Percentiles rank a stretch among this genome's conserved stretches.
Conservation (phyloP, 108 stramenopile genomes). For the Cylindrotheca fusiformis region DNA sequence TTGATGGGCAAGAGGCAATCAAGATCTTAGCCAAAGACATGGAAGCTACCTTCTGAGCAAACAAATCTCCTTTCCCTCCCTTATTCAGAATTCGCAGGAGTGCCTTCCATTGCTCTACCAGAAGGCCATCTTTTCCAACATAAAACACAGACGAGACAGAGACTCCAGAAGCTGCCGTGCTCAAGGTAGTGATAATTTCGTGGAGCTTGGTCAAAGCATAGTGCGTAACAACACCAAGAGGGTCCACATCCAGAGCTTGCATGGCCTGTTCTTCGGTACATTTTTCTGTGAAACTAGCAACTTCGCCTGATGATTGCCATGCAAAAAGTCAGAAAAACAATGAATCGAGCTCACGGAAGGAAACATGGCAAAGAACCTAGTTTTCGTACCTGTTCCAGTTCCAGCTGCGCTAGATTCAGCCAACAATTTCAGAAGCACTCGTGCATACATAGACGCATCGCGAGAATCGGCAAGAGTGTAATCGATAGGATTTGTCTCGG, state of each 20-base stretch:
- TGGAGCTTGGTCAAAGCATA: constrained; percentile 77
- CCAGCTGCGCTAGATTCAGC: constrained; percentile 80
- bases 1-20: constrained; percentile 77
- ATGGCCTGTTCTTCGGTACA: constrained; percentile 60
- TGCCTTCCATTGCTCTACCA: constrained; percentile 88
- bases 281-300: constrained; percentile 36
- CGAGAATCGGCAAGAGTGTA: constrained; percentile 85
- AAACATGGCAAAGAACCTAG: neutral
- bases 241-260: constrained; percentile 71
- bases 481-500: constrained; percentile 87
- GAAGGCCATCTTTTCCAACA: constrained; percentile 74
- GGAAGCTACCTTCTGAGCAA: constrained; percentile 76
- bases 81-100: constrained; percentile 78
- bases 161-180: constrained; percentile 58
- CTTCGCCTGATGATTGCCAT: constrained; percentile 37
- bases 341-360: neutral
- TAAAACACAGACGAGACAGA: constrained; percentile 79
- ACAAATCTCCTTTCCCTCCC: constrained; percentile 78
- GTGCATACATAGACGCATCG: constrained; percentile 89
- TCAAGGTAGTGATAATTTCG: constrained; percentile 64
- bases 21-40: constrained; percentile 71
- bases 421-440: constrained; percentile 79
- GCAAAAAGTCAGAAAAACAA: neutral
- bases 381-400: constrained; percentile 56
- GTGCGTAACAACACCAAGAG: constrained; percentile 79